Percentiles rank a stretch among this genome's conserved stretches.
Evolutionary conservation across 2,329 filamentous ascomycete genomes (phyloP).

Genomic region (Nemania abortiva): DNA sequence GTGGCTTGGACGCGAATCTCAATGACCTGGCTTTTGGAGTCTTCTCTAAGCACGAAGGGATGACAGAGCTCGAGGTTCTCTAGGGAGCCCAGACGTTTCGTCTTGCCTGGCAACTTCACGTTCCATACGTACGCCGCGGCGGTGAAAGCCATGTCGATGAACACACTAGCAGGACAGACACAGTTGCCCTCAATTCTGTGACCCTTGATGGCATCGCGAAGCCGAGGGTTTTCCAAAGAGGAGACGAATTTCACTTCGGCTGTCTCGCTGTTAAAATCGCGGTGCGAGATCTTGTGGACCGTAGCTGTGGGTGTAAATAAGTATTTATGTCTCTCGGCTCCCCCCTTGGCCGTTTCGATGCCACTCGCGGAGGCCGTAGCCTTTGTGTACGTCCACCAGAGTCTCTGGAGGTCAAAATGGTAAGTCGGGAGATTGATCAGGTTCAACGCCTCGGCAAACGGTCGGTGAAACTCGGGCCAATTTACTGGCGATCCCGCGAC

Average conservation of each 20-base stretch:
- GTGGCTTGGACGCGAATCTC: slow-evolving; percentile 24
- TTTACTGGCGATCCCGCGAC: slow-evolving; percentile 21
- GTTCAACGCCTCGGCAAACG: slow-evolving; percentile 13
- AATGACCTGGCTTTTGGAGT: slow-evolving; percentile 17
- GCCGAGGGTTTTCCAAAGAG: slow-evolving; percentile 18
- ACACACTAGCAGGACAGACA: slow-evolving; percentile 39
- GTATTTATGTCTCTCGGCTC: neutral
- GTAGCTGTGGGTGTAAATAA: slow-evolving; percentile 33
- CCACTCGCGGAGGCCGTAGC: slow-evolving; percentile 22
- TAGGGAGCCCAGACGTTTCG: slow-evolving; percentile 11
- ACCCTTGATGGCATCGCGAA: slow-evolving; percentile 31
- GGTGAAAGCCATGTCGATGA: slow-evolving; percentile 39
- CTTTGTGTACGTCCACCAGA: slow-evolving; percentile 35
- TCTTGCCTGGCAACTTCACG: slow-evolving; percentile 3
- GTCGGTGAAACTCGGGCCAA: slow-evolving; percentile 35
- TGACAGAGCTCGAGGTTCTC: slow-evolving; percentile 21
- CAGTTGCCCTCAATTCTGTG: slow-evolving; percentile 32
- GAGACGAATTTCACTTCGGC: slow-evolving; percentile 37
- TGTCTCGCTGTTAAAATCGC: slow-evolving; percentile 11
- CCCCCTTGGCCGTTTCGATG: slow-evolving; percentile 20
- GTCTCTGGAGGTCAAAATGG: slow-evolving; percentile 32
- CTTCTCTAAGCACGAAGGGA: slow-evolving; percentile 32
- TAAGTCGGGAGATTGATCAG: slow-evolving; percentile 39
- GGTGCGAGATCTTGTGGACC: slow-evolving; percentile 28
- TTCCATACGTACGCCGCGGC: slow-evolving; percentile 30